Evolutionary conservation across 1,284 basidiomycete genomes (phyloP).

Genomic region (Ganoderma boninense): DNA sequence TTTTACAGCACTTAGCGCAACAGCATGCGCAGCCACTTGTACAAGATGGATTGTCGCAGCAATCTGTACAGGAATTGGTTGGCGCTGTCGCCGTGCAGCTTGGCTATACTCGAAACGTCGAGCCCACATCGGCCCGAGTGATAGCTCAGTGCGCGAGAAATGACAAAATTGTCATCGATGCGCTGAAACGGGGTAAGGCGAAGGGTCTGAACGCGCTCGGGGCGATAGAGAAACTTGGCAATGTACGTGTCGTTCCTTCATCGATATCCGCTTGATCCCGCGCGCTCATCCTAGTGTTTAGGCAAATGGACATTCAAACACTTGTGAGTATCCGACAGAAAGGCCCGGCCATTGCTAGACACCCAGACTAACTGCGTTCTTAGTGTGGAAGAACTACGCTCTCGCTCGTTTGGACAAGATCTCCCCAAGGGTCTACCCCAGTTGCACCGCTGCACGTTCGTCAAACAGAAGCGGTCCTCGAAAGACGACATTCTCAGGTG

Average conservation of each 20-base stretch:
- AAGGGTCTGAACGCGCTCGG: not conserved
- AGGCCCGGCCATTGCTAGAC: not conserved
- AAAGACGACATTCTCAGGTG: not conserved
- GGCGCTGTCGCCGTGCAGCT: not conserved
- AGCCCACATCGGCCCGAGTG: not conserved
- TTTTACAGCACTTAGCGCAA: not conserved
- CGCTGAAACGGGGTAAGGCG: conserved; percentile 8
- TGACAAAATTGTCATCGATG: conserved; percentile 13
- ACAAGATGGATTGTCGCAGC: not conserved
- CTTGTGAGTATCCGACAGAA: not conserved
- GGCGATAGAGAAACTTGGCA: conserved; percentile 19
- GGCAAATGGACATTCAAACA: not conserved
- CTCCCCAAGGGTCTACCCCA: not conserved
- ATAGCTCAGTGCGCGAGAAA: conserved; percentile 1
- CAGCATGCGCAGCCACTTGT: not conserved
- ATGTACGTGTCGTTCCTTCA: conserved; percentile 2
- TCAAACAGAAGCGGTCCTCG: not conserved
- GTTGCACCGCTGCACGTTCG: not conserved
- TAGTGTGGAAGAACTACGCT: conserved; percentile 17
- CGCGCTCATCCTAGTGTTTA: not conserved
- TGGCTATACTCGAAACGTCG: not conserved
- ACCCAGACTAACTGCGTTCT: not conserved
- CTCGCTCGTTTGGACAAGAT: conserved; percentile 1
- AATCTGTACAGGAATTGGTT: not conserved
- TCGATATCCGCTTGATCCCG: not conserved